These are phyloP conservation scores for Tuber umbilicatum DNA, from an alignment of 495 filamentous ascomycete genomes.

Conservation along the genomic window DNA sequence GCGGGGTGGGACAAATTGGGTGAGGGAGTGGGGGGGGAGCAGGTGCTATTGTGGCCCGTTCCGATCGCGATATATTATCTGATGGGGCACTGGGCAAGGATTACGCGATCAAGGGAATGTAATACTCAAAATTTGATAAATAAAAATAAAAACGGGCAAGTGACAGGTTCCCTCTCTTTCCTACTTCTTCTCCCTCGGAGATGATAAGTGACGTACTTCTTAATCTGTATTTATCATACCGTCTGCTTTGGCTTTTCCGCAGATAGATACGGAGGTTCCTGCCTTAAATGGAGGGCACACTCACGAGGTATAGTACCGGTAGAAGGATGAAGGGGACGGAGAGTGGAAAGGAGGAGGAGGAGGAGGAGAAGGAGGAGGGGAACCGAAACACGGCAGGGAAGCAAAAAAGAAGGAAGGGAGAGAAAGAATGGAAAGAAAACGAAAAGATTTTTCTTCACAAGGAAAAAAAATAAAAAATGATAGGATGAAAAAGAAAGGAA, in stretches of 20 bases:
- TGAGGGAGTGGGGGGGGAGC: slow-evolving; percentile 10
- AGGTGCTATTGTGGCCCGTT: slow-evolving; percentile 18
- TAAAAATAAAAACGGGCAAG: slow-evolving; percentile 14
- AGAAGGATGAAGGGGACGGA: neutral
- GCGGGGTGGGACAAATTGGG: slow-evolving; percentile 7
- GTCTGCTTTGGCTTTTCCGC: slow-evolving; percentile 2
- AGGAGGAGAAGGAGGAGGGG: neutral
- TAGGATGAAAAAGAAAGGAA: neutral
- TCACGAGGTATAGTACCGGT: neutral
- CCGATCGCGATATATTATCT: slow-evolving; percentile 21
- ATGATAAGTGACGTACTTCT: slow-evolving; percentile 30
- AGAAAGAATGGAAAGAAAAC: neutral
- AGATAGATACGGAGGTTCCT: slow-evolving; percentile 13
- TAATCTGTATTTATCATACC: slow-evolving; percentile 15
- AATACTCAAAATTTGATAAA: slow-evolving; percentile 26
- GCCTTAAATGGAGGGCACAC: neutral
- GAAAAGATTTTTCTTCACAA: slow-evolving; percentile 3
- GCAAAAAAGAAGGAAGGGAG: neutral
- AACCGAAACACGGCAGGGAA: neutral
- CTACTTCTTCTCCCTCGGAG: slow-evolving; percentile 9
- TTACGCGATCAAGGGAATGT: slow-evolving; percentile 28
- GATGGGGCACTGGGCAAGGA: slow-evolving; percentile 24
- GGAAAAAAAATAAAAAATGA: slow-evolving; percentile 13
- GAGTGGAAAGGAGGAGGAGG: too few relatives aligned
- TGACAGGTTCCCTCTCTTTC: neutral